These are phyloP conservation scores for Alternaria triticina DNA, from an alignment of 2,329 filamentous ascomycete genomes.

Conservation along the genomic window DNA sequence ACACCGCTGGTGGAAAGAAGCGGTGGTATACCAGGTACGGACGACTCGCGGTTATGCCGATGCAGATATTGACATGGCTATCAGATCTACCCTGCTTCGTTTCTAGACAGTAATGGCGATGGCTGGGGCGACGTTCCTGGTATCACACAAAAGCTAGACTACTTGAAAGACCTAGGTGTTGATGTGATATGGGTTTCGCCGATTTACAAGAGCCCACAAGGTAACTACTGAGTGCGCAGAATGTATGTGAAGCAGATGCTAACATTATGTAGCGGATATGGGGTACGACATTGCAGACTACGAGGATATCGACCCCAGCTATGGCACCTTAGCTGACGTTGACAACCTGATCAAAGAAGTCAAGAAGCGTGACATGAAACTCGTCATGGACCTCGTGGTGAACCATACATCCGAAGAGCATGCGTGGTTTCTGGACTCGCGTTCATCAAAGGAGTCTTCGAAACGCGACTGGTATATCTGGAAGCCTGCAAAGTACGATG, in stretches of 20 bases:
- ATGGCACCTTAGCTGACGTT: constrained; percentile 49
- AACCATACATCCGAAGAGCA: constrained; percentile 55
- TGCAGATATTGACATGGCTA: not conserved
- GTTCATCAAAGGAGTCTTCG: constrained; percentile 53
- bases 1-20: constrained; percentile 65
- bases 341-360: constrained; percentile 47
- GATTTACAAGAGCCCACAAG: constrained; percentile 56
- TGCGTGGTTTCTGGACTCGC: constrained; percentile 64
- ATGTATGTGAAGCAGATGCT: not conserved
- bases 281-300: constrained; percentile 52
- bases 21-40: constrained; percentile 61
- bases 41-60: not conserved
- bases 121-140: constrained; percentile 64
- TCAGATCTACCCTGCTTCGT: constrained; percentile 65
- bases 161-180: constrained; percentile 58
- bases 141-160: constrained; percentile 63
- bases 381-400: constrained; percentile 51
- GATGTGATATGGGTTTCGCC: constrained; percentile 47
- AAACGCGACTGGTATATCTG: constrained; percentile 65
- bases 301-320: constrained; percentile 47
- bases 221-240: not conserved
- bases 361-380: constrained; percentile 46
- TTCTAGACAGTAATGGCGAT: constrained; percentile 63
- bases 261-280: constrained; percentile 42
- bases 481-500: constrained; percentile 53